These are phyloP conservation scores for Hemisphaericaspora subhashii DNA, from an alignment of 1,139 yeast species.

Conservation along the genomic window DNA sequence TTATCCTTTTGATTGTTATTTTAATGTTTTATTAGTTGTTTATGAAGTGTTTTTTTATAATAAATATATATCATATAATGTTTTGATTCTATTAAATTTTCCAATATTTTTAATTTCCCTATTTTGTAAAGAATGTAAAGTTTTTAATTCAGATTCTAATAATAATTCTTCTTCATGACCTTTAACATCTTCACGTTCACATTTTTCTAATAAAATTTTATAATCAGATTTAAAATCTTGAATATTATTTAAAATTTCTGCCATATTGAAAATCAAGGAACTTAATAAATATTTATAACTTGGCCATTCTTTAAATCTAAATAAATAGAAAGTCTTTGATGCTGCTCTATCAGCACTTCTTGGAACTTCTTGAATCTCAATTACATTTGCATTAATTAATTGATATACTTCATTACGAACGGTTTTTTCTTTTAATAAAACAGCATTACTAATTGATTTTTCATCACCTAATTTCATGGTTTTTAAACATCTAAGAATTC, in stretches of 20 bases:
- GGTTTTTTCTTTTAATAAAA: constrained; percentile 73
- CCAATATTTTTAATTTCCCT: constrained; percentile 56
- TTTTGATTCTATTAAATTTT: constrained; percentile 50
- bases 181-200: constrained; percentile 86
- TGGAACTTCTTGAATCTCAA: constrained; percentile 89
- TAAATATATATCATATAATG: constrained; percentile 14
- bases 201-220: constrained; percentile 69
- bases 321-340: constrained; percentile 79
- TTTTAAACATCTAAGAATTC: constrained; percentile 69
- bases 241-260: constrained; percentile 57
- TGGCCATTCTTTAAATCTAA: constrained; percentile 66
- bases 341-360: constrained; percentile 92
- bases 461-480: constrained; percentile 77
- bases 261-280: constrained; percentile 48
- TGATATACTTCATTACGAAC: constrained; percentile 66
- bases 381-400: constrained; percentile 55
- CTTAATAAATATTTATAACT: constrained; percentile 51
- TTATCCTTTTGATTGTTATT: neutral
- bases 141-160: constrained; percentile 72
- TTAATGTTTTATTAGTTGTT: neutral
- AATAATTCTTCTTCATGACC: constrained; percentile 77
- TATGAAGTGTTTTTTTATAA: constrained; percentile 3
- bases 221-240: constrained; percentile 61
- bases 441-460: constrained; percentile 73
- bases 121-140: constrained; percentile 59